Base-by-base conservation (phyloP, 2,329 filamentous ascomycete species). In the Didymella segeticola region DNA sequence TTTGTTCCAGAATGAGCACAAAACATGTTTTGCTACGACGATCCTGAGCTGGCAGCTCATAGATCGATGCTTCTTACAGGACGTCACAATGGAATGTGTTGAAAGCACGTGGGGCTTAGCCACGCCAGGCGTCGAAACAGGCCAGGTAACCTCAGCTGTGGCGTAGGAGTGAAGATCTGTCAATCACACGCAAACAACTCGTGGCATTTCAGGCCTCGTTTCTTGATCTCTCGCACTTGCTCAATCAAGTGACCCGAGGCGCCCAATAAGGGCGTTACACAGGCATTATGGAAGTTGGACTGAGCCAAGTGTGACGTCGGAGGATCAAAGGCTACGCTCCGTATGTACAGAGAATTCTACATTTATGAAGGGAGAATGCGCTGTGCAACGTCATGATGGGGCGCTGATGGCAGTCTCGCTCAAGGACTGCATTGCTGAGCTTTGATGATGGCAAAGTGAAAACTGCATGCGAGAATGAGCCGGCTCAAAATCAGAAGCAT, bases 121-220 rank as follows among this genome's bases (percentile, higher is more conserved):
- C 63, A 68, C 63, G 52, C 58, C 55, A 61, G 36, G 55, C 61
- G 53, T 56, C 60, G 38, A 55, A 66, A 55, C 58, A 47, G 53
- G 51, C 60, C 57, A 25, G 26, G 43, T 6, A 11, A 29, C 17
- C 34, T 39, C 23, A 42, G 36, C 34, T 41, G 51, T 56, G 57
- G 51, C 57, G 47, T 53, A 47, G 43, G 33, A 45, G 42, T n/a
- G 47, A 42, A 15, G 46, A 42, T 42, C 36, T 19, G 6, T 43
- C 37, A 54, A 45, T 38, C 53, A 38, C 12, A 36, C 7, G 12
- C 37, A 33, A 17, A 12, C 15, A 36, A 33, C 26, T 31, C 26
- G 27, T 45, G 30, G 12, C 15, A 29, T 48, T 48, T 47, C 49
- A 54, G 47, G 42, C 49, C 34, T 20, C 17, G 15, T 15, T 42